Evolutionary conservation across 768 basidiomycete species (phyloP), one percentile per base, ranked within the genome.

Genomic region (Tulasnella sp.): DNA sequence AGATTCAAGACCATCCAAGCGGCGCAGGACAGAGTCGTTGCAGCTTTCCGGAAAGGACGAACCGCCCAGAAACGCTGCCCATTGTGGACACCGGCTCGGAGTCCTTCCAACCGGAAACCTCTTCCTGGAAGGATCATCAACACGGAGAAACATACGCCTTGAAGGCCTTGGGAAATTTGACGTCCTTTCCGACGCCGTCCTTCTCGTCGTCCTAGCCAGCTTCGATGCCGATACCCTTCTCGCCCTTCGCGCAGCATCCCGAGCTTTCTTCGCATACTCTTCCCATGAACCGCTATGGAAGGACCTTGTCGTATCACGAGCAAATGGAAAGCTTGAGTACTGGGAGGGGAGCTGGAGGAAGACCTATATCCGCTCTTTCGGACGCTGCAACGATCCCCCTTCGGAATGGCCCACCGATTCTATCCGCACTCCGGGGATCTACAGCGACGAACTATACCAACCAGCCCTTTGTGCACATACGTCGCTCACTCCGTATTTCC

Each of bases 301-400:
- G 48, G 67, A 78, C 23, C 39, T 78, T 0, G 51, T 48, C 18
- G 37, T 78, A 13, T 32, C 35, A 7, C 16, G 55, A 35, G 55
- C 72, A 26, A 42, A 46, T 29, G 73, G 77, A 32, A 16, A n/a
- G 26, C 61, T 78, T 18, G n/a, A 5, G 9, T 23, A 29, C 29
- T 78, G 77, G 77, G 72, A 73, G 20, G 77, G 77, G n/a, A 73
- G 35, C 23, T 78, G 77, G 77, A 26, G 77, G n/a, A 75, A 78
- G 32, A 74, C 77, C n/a, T 74, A 40, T 40, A 75, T 78, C 32
- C 39, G 51, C 35, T 26, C 73, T 46, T 57, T 39, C 32, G 77
- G 72, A 74, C 48, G 32, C n/a, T 75, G 74, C 26, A 9, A 16
- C 70, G 18, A 39, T n/a, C 18, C n/a, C 10, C 42, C 48, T 35